Evolutionary conservation across 805 yeast species (phyloP).

Genomic region (Brettanomyces anomalus): DNA sequence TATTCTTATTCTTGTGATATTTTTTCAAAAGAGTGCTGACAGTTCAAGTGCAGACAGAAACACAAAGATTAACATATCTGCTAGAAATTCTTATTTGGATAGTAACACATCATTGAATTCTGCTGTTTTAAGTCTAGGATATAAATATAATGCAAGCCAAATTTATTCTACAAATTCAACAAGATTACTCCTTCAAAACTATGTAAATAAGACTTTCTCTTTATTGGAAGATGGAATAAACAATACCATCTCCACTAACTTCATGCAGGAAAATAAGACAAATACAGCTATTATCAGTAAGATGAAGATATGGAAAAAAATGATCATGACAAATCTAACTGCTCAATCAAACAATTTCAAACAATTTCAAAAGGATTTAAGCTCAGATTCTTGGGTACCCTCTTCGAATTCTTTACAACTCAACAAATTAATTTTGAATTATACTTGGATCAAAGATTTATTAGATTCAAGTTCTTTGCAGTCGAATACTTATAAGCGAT

Average conservation of each 20-base stretch:
- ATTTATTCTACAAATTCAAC: no score
- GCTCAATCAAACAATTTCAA: background rate
- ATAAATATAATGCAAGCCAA: no score
- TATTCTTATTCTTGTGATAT: no score
- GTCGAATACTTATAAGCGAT: background rate
- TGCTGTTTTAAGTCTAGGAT: no score
- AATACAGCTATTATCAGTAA: background rate
- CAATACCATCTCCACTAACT: background rate
- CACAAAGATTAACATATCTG: no score
- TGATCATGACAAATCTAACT: background rate
- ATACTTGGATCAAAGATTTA: slow-evolving; percentile 3
- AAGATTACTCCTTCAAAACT: background rate
- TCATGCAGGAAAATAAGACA: background rate
- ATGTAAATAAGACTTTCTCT: background rate
- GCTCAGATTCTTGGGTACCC: background rate
- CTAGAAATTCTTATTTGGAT: no score
- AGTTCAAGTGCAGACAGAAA: no score
- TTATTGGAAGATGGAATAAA: background rate
- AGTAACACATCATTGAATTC: no score
- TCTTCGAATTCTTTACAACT: background rate
- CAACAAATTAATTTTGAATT: slow-evolving; percentile 1
- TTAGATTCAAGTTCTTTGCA: background rate
- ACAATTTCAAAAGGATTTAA: background rate
- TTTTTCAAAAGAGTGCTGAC: no score
- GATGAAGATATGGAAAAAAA: background rate